These are phyloP conservation scores for Metarhizium humberi DNA, from an alignment of 2,329 filamentous ascomycete genomes.

Conservation along the genomic window DNA sequence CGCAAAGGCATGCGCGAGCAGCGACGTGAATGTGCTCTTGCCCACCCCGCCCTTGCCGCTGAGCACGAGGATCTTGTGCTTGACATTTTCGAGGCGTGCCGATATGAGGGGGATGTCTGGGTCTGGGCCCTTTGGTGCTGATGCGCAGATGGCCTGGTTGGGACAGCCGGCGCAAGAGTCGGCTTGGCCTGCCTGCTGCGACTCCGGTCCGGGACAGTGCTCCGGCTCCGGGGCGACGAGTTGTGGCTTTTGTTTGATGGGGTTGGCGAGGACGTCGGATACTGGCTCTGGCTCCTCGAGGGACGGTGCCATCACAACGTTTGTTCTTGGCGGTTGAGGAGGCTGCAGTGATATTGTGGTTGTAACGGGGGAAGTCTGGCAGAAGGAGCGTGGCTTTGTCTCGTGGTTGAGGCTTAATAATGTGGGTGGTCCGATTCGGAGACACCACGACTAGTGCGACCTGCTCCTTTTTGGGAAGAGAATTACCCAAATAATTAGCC, in stretches of 20 bases:
- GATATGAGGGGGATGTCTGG: conserved; percentile 88
- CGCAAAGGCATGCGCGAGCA: conserved; percentile 85
- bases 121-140: conserved; percentile 89
- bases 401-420: conserved; percentile 12
- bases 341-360: not conserved
- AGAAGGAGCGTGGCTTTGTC: no score
- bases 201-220: conserved; percentile 89
- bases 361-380: not conserved
- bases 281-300: conserved; percentile 61
- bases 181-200: conserved; percentile 55
- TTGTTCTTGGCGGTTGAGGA: not conserved
- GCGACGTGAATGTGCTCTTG: conserved; percentile 85
- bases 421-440: not conserved
- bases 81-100: conserved; percentile 67
- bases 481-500: not conserved
- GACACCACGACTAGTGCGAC: not conserved
- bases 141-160: conserved; percentile 91
- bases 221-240: conserved; percentile 94
- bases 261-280: conserved; percentile 64
- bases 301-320: conserved; percentile 62
- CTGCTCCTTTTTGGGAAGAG: no score
- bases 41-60: conserved; percentile 95
- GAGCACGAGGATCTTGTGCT: conserved; percentile 87
- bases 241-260: conserved; percentile 67
- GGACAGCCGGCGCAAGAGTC: conserved; percentile 93